Base-by-base conservation (phyloP, 176 grass and related monocot genomes). In the Luzula sylvatica region DNA sequence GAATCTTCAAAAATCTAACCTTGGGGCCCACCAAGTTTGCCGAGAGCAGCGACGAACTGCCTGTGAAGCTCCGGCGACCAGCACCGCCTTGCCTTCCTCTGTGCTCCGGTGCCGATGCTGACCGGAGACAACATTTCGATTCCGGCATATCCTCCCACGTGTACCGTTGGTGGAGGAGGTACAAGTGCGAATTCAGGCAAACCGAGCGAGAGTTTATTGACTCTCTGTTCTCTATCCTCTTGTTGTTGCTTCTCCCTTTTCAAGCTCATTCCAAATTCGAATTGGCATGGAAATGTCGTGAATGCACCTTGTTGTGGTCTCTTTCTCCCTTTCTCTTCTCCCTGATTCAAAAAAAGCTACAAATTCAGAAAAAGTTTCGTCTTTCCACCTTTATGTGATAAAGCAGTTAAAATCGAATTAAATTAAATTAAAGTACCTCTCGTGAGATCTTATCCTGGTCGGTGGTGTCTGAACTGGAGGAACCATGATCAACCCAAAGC, bases 11-110 rank as follows among this genome's bases (percentile, higher is more conserved):
- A 24, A 2, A 44, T 61, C 61, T 52, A 48, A 96, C 93, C 86
- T 98, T 98, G 93, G 12, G 93, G 58, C 1, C 93, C 93, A 15
- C 93, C 93, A 39, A 98, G 86, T 21, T 87, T 71, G 25, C 61
- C 44, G 39, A 98, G 68, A 59, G 93, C 86, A 2, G 59, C 39
- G 11, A 98, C 75, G 6, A 98, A 98, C 52, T 55, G 55, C 55
- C 72, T 74, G 82, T 98, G 93, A 17, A 98, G 82, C 60, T 98
- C 93, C 4, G 69, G 69, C 12, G 93, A 89, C 93, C 93, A 98
- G 78, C 86, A 98, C 42, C 93, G 59, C 56, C 93, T 82, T 3
- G 84, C 42, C 84, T 96, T 96, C 67, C 90, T 86, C 2, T 65
- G 46, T 69, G 70, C 53, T 65, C 81, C 57, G 42, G 65, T 19